Evolutionary conservation across 768 basidiomycete genomes (phyloP), one percentile per base, ranked within the genome.

Genomic region (Podaxis sp.): DNA sequence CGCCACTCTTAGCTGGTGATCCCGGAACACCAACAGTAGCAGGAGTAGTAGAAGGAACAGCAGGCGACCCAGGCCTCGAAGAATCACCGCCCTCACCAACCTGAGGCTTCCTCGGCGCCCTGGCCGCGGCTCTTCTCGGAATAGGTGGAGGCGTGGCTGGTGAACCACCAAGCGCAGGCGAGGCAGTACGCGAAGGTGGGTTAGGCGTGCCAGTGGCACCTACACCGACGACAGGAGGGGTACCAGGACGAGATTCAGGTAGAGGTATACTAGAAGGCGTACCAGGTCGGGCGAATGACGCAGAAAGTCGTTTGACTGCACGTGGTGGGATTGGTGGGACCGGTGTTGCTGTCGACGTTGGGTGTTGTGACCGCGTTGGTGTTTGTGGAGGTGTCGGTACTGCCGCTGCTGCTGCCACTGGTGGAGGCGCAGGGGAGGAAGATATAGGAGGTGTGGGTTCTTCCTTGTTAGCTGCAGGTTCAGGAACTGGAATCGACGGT

Each of bases 41-140:
- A 28, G 69, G 33, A 22, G 52, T 40, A n/a, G 64, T 46, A 26
- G 60, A 19, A 2, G 67, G 28, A 30, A 64, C 39, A 12, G 69
- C 44, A 19, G 78, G 72, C 1, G 77, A 75, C 9, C 61, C 68
- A 46, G 77, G 71, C 44, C 72, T 67, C 48, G 72, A 70, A 4
- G 52, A 68, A 39, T 59, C 68, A 58, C 36, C 59, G 6, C 57
- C 57, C 52, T 54, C 44, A 39, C 57, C 70, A 33, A 58, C 65
- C 44, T 51, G 22, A 57, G 71, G 68, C 28, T 68, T 65, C 11
- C 79, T 75, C 12, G 80, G 68, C 5, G 74, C 76, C 22, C 89
- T 80, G 1, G 82, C 84, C 53, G 87, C 82, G 0, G 89, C 89
- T 51, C 89, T 77, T 46, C 87, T 80, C 0, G 89, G 89, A 24